phyloP scores from a whole-genome alignment of 352 stramenopile genomes.

The Sclerospora graminicola region DNA sequence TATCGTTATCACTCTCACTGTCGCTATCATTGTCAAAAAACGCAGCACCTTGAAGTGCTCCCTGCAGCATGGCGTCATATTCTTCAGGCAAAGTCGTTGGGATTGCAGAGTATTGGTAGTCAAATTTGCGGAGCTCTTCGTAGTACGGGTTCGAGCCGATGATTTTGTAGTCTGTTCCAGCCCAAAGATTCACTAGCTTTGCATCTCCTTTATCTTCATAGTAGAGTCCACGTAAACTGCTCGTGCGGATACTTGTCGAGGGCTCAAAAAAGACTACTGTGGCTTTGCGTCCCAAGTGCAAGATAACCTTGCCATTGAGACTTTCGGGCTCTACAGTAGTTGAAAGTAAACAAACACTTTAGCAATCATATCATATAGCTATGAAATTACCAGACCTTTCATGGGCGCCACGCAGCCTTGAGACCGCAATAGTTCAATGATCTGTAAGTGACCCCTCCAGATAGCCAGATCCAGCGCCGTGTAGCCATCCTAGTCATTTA shows the following conservation, averaged over 20 bases:
- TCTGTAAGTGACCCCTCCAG: conserved; percentile 73
- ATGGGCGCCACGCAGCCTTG: conserved; percentile 74
- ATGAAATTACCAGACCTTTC: conserved; percentile 35
- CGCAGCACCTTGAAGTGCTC: conserved; percentile 55
- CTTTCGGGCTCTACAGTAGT: conserved; percentile 50
- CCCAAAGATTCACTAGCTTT: conserved; percentile 76
- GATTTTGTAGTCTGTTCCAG: conserved; percentile 77
- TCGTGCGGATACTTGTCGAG: conserved; percentile 61
- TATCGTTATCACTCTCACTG: conserved; percentile 68
- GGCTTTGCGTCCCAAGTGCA: conserved; percentile 52
- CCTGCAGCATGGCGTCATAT: conserved; percentile 59
- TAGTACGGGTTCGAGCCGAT: conserved; percentile 60
- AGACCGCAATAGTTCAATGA: conserved; percentile 72
- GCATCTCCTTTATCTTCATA: conserved; percentile 68
- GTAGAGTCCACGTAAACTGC: conserved; percentile 64
- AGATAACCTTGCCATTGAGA: conserved; percentile 66
- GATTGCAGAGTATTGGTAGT: conserved; percentile 67
- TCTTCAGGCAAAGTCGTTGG: conserved; percentile 26
- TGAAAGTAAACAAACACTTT: neutral
- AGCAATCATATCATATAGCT: neutral
- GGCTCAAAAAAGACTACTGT: conserved; percentile 79
- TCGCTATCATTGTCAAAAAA: conserved; percentile 81
- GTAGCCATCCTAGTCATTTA: conserved; percentile 52
- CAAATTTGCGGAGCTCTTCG: conserved; percentile 55
- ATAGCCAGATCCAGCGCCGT: conserved; percentile 71